Percentiles rank a stretch among this genome's conserved stretches.
phyloP scores from a whole-genome alignment of 129 eudicot genomes.

The Rutidosis leptorrhynchoides region DNA sequence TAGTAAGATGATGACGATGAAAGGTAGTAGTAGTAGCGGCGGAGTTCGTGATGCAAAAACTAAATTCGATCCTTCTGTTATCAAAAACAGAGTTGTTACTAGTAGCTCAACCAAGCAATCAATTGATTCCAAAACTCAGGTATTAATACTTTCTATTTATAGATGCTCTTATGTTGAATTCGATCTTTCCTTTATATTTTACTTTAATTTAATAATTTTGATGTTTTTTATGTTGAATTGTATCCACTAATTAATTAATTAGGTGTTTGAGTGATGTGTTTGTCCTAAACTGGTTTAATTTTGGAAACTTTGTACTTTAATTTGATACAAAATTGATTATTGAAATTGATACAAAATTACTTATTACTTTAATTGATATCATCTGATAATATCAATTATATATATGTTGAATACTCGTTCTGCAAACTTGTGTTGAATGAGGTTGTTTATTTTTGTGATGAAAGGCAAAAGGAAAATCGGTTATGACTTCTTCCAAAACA shows the following conservation, averaged over 20 bases:
- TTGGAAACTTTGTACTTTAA: not conserved
- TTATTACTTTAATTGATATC: not conserved
- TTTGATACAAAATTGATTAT: not conserved
- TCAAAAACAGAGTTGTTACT: constrained; percentile 36
- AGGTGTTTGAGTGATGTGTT: constrained; percentile 2
- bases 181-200: not conserved
- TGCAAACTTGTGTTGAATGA: constrained; percentile 18
- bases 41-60: constrained; percentile 41
- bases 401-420: constrained; percentile 8
- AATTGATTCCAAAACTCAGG: constrained; percentile 58
- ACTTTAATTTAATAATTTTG: constrained; percentile 3
- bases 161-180: too few species aligned
- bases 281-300: not conserved
- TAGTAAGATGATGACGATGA: not conserved
- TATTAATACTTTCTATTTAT: constrained; percentile 18
- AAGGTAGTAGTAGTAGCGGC: constrained; percentile 1
- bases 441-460: constrained; percentile 35
- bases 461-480: constrained; percentile 70
- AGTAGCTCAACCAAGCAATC: constrained; percentile 38
- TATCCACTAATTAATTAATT: not conserved
- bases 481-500: constrained; percentile 45
- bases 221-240: not conserved
- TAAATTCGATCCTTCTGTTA: constrained; percentile 42
- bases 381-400: not conserved
- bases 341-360: too few species aligned